Base-by-base conservation (phyloP, 345 rosid genomes). In the Pugionium cornutum region DNA sequence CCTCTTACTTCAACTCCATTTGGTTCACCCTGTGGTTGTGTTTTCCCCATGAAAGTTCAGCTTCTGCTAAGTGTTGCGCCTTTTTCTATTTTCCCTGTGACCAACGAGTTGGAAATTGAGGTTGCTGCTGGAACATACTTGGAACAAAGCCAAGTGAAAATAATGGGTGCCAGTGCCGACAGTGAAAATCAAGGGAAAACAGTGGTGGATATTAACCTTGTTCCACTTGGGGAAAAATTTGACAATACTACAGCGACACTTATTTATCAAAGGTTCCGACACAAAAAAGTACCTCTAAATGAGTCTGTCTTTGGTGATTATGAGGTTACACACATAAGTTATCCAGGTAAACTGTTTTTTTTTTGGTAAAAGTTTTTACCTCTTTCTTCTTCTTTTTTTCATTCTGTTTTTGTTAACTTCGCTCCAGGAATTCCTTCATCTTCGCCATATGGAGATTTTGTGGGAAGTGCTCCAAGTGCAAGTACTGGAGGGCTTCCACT, bases 121-220 rank as follows among this genome's bases (percentile, higher is more conserved):
- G 72, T 95, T 77, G 97, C 99, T 28, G 81, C 87, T 39, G 96
- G 99, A 68, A 84, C 91, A 34, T 91, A 89, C 77, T 78, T 95
- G 82, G 85, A 91, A 55, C 97, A 91, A 75, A 91, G 99, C 77
- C 99, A 95, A 79, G 99, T 95, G 46, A 87, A 82, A 75, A 91
- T 95, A 75, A 95, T 95, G 97, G 99, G 97, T 69, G 99, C 95
- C 5, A 89, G 81, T 75, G 95, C 96, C 60, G 97, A 87, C 82
- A 86, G 76, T 81, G 87, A 83, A 80, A 83, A 95, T 75, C 97
- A 95, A 69, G 97, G 88, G 54, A 84, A 72, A 74, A 89, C 97
- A 3, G 75, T 83, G 37, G 96, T 95, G 30, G 97, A 95, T 74
- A 70, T 95, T 72, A 85, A 87, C 68, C 80, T 95, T 81, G 97